Base-by-base conservation (phyloP, 2,329 filamentous ascomycete species). In the Epichloe bromicola region DNA sequence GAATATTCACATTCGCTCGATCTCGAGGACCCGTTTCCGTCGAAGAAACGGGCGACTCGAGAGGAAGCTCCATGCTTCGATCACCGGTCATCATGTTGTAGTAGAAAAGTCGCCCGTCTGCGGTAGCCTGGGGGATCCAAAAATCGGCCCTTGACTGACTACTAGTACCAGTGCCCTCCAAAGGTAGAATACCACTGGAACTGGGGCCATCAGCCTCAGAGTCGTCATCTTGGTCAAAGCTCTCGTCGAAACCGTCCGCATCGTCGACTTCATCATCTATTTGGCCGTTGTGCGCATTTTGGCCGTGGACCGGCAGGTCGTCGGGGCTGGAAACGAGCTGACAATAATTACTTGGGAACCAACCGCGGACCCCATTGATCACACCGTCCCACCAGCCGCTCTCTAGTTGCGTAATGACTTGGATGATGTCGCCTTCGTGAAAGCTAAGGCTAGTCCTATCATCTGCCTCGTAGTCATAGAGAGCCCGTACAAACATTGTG, bases 301-400 rank as follows among this genome's bases (percentile, higher is more conserved):
- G 75, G 56, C 73, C 72, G 14, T 76, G 71, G 50, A 87, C 82
- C 41, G 79, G 76, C 33, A 85, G 74, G 55, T 94, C 86, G 59
- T 88, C 85, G 48, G 85, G 78, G 59, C 82, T 83, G 53, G 82
- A 79, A 60, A 97, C 85, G 56, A 93, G 82, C 58, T 88, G 83
- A 72, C 93, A 97, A 71, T 98, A 98, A 68, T 98, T 98, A 75
- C 91, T 97, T 38, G 93, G 93, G 67, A 98, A 98, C 93, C 93
- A 98, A 65, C 93, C 93, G 65, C 93, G 84, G 59, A 95, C 86
- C 53, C 90, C 88, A 63, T 96, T 93, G 66, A 98, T 95, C 51
- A 98, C 88, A 46, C 93, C 93, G 71, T 98, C 93, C 93, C 93
- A 98, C 93, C 93, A 98, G 51, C 93, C 93, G 62, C 90, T 97